Evolutionary conservation across 1,139 yeast species (phyloP), one percentile per base, ranked within the genome.

Genomic region (Meyerozyma smithsonii): DNA sequence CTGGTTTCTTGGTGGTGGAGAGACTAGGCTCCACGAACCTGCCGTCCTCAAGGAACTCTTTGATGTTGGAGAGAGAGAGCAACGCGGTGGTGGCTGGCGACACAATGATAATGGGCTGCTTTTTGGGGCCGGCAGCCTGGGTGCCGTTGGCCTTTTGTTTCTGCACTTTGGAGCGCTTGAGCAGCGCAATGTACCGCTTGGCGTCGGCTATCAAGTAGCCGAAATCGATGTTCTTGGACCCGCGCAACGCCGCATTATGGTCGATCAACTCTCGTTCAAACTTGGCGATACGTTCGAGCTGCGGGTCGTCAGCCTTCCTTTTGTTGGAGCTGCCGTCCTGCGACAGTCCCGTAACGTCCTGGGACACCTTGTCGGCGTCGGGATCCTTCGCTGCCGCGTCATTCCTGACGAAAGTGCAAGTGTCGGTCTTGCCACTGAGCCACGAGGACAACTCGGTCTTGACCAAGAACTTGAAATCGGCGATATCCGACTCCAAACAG

Each of bases 71-170:
- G 70, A 92, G 78, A 16, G 94, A 84, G 41, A 92, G 61, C 36
- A 92, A 68, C 0, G 98, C 84, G 2, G 97, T 88, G 1, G 98
- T 92, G 3, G 97, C 89, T 1, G 98, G 97, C 1, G 97, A 89
- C 28, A 92, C 77, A 38, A 92, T 67, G 44, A 92, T 87, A 49
- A 92, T 89, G n/a, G 98, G 98, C 53, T 84, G 95, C 48, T 82
- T 84, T 45, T 59, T 60, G 47, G 54, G 52, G 6, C 55, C 46
- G 20, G 47, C 47, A 5, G 49, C 30, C 5, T 49, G 45, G 35
- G 49, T 43, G 10, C 21, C 34, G 15, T 28, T 28, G 20, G 19
- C 18, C 16, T 21, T 34, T 24, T 2, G 42, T 28, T 32, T 30
- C 34, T 17, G 34, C 3, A 18, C 20, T 18, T 65, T 66, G 36